Evolutionary conservation across 1,284 basidiomycete genomes (phyloP), one percentile per base, ranked within the genome.

Genomic region (Bondarzewia mesenterica): DNA sequence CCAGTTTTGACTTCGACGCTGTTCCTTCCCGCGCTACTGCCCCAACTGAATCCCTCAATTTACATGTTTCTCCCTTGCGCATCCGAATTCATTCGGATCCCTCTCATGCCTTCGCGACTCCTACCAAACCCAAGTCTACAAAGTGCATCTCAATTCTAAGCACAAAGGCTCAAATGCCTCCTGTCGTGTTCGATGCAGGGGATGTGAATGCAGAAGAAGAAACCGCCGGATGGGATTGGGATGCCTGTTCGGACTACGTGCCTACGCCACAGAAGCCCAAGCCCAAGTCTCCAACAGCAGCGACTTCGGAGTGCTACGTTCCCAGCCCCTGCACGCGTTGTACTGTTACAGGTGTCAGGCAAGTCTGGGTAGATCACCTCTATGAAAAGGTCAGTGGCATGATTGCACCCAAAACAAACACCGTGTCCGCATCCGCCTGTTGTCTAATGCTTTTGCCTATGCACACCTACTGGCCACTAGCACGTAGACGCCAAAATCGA

Each of bases 311-410:
- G n/a, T 12, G 12, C 12, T 53, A 52, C 10, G 23, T 27, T 20
- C 57, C 51, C 4, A 50, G 56, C 2, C 41, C 63, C n/a, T 73
- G 69, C 53, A 71, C 71, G 16, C 68, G 80, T 23, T 81, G 78
- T 55, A 55, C 66, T 7, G 74, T 78, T 12, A 63, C 70, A 52
- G 55, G 59, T 15, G 63, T 80, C n/a, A 55, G 57, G 7, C 65
- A 73, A 26, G 55, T 57, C 5, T 58, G 56, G 8, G 42, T 52
- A 12, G 48, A 58, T 36, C 57, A 56, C 10, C 54, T 59, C 46
- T 60, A 58, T 49, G 62, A 69, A 48, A 77, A 74, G 62, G 75
- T 73, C 51, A 44, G 53, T 54, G n/a, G 32, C 10, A 14, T 16
- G 20, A 16, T 18, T 35, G 15, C 12, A 20, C 32, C 21, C 20